phyloP scores from a whole-genome alignment of 306 rosid species.

The Pterocarpus macrocarpus region DNA sequence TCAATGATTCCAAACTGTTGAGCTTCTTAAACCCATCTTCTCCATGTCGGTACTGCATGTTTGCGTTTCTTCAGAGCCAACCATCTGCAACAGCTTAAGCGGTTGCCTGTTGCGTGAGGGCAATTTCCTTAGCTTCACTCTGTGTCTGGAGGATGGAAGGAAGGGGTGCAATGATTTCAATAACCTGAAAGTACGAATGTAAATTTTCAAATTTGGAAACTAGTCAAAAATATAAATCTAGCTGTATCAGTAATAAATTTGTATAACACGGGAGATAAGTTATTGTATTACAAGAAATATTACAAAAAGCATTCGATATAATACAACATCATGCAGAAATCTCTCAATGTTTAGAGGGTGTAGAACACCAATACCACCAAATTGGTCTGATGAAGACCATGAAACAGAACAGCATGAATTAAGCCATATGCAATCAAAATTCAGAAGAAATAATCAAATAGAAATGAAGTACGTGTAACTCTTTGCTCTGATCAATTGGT shows the following conservation, averaged over 20 bases:
- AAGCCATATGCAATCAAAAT: constrained; percentile 7
- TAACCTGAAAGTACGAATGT: constrained; percentile 53
- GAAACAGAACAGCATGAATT: constrained; percentile 5
- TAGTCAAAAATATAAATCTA: background rate
- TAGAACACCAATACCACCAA: background rate
- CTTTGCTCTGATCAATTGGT: background rate
- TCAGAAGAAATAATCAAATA: constrained; percentile 9
- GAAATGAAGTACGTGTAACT: background rate
- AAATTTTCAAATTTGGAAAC: background rate
- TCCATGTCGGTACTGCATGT: background rate
- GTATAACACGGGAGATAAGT: background rate
- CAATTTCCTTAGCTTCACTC: constrained; percentile 38
- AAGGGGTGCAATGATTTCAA: constrained; percentile 71
- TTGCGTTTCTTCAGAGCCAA: background rate
- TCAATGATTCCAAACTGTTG: background rate
- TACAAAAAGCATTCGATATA: background rate
- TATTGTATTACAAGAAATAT: no score
- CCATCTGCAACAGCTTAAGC: constrained; percentile 3
- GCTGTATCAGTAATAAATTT: background rate
- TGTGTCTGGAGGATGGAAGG: constrained; percentile 62
- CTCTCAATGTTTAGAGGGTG: background rate
- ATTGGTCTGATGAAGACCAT: background rate
- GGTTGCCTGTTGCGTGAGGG: background rate
- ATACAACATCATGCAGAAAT: background rate
- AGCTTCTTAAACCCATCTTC: background rate